These are phyloP conservation scores for Monosporascus cannonballus DNA, from an alignment of 2,329 filamentous ascomycete species.

Conservation along the genomic window DNA sequence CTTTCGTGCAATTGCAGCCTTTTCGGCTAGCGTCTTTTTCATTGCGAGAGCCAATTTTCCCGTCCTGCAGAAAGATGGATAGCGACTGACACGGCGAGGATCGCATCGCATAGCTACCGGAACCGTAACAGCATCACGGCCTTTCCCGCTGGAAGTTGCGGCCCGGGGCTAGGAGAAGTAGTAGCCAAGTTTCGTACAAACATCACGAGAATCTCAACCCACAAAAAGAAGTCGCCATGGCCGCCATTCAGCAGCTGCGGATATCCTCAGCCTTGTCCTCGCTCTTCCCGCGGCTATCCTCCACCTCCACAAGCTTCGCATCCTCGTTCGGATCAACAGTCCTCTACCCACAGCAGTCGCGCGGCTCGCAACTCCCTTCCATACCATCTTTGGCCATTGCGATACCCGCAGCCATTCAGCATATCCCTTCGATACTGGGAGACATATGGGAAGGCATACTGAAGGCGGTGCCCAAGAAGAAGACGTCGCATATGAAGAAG, in stretches of 20 bases:
- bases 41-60: background rate
- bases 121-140: background rate
- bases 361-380: conserved; percentile 33
- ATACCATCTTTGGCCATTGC: conserved; percentile 50
- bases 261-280: conserved; percentile 35
- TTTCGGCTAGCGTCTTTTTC: background rate
- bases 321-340: conserved; percentile 37
- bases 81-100: background rate
- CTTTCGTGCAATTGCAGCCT: background rate
- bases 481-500: conserved; percentile 95
- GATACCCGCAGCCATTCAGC: conserved; percentile 55
- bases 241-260: conserved; percentile 33
- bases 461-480: conserved; percentile 94
- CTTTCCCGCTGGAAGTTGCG: background rate
- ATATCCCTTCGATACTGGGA: conserved; percentile 63
- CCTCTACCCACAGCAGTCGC: conserved; percentile 36
- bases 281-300: conserved; percentile 50
- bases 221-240: conserved; percentile 33
- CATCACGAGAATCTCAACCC: background rate
- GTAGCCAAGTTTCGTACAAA: background rate
- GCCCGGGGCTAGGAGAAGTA: background rate
- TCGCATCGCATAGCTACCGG: background rate
- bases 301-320: conserved; percentile 29
- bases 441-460: conserved; percentile 92
- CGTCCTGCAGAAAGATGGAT: background rate